Base-by-base conservation (phyloP, 352 stramenopile species). In the Phytopythium kandeliae region DNA sequence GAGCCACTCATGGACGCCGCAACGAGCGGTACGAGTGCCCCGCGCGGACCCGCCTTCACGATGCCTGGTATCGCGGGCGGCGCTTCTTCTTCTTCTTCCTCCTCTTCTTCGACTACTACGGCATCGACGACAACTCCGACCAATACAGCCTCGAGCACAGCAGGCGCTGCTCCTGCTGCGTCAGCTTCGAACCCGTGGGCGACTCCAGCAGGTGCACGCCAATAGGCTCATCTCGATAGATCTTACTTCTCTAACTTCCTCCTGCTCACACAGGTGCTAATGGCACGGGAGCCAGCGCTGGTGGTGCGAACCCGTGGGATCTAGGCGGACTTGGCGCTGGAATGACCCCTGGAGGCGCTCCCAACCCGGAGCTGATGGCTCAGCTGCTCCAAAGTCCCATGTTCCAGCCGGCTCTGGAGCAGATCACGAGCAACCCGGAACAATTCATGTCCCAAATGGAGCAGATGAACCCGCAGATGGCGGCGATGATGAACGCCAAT, bases 1-100 rank as follows among this genome's bases (percentile, higher is more conserved):
- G 96, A 98, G 60, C 95, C 96, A 3, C 85, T 99, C 44, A 91
- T 98, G 76, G 92, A 99, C 38, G 94, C 93, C 28, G 74, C 84
- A 9, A 56, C 75, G 3, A 85, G 71, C 37, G 78, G 78, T 3
- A 55, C 59, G 4, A 61, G 66, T 34, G 65, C 71, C 21, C 52
- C 81, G 33, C 63, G 74, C 16, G 74, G 71, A 7, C 66, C 74
- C 0, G 76, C 84, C n/a, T 95, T 95, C 51, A 86, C 81, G 3
- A 95, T 95, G 84, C 84, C 84, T 28, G 84, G 84, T 11, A 69
- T 90, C 25, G 77, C 82, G 16, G 78, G 83, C 37, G 73, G 72
- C 40, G 17, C 53, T 33, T 28, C 40, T 13, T 46, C 40, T 13
- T 54, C 38, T 15, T 57, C 53, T 8, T 51, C n/a, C n/a, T n/a